Base-by-base conservation (phyloP, 2,329 filamentous ascomycete genomes). In the Hymenoscyphus repandus region DNA sequence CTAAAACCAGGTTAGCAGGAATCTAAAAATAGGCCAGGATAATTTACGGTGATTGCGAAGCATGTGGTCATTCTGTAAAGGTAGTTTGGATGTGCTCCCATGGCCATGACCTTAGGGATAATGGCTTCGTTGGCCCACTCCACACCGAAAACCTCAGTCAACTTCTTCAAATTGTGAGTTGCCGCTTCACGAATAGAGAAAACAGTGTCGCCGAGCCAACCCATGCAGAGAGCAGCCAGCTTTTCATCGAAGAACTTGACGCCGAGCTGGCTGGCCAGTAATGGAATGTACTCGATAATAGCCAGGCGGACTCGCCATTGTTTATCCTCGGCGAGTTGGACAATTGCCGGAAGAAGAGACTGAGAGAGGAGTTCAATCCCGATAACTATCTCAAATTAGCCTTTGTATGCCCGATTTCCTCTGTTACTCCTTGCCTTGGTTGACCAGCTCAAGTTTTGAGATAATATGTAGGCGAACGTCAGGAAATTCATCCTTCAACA, bases 41-140 rank as follows among this genome's bases (percentile, higher is more conserved):
- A 9, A 80, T 88, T 77, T 79, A 99, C 93, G 63, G 90, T 92
- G 60, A 99, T 95, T 56, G 93, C 93, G 70, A 99, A 99, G 74
- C 92, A 97, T n/a, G 93, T 99, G 9, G 93, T 99, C 93, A 99
- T 99, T 69, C 93, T 83, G 79, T 99, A 99, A 47, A 99, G 85
- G 70, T 99, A 99, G 75, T 99, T 99, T 55, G 92, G 90, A 69
- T 99, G 93, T 67, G 90, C 88, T 53, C 93, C 93, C 93, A 99
- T 97, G 34, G 88, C 88, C 80, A 96, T 93, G 58, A 99, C 93
- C 76, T 97, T 97, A 54, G 93, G 93, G 62, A 99, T 95, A 66
- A 99, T 99, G 42, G 91, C 90, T 68, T 91, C 88, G 69, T 86
- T 95, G 39, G 93, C 92, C 93, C 93, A 99, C 58, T 96, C 90